Conservation (phyloP, 192 early-diverging fungal species). For the Linnemannia elongata region DNA sequence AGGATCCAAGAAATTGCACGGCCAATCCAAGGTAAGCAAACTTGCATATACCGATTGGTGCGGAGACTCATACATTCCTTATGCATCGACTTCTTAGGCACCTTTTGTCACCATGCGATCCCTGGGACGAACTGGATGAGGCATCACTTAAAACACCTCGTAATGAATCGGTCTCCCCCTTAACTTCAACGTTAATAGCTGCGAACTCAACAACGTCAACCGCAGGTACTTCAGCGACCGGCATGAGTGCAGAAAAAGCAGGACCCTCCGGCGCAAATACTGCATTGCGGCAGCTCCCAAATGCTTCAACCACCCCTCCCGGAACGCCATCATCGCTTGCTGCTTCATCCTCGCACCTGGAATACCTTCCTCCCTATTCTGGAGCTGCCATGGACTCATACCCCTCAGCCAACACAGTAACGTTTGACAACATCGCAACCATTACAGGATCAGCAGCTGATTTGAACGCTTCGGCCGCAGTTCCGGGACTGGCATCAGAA, state of each 20-base stretch:
- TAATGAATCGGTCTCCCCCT: neutral
- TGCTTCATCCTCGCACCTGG: constrained; percentile 11
- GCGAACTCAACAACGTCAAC: constrained; percentile 19
- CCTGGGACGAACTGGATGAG: constrained; percentile 19
- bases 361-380: neutral
- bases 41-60: neutral
- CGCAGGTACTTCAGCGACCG: constrained; percentile 12
- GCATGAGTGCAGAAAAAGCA: constrained; percentile 3
- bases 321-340: constrained; percentile 15
- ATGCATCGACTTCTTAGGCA: constrained; percentile 3
- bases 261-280: constrained; percentile 14
- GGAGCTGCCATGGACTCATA: neutral
- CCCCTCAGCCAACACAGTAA: neutral
- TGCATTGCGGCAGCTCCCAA: constrained; percentile 10
- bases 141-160: constrained; percentile 8
- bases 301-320: constrained; percentile 10
- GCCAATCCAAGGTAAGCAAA: neutral
- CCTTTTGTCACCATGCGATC: constrained; percentile 16
- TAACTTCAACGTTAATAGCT: neutral
- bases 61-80: neutral
- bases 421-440: neutral
- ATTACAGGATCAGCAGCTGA: neutral
- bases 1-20: neutral
- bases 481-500: neutral
- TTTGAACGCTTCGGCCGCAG: neutral